Conservation (phyloP, 1,139 yeast species). For the Saccharomyces pastorianus region DNA sequence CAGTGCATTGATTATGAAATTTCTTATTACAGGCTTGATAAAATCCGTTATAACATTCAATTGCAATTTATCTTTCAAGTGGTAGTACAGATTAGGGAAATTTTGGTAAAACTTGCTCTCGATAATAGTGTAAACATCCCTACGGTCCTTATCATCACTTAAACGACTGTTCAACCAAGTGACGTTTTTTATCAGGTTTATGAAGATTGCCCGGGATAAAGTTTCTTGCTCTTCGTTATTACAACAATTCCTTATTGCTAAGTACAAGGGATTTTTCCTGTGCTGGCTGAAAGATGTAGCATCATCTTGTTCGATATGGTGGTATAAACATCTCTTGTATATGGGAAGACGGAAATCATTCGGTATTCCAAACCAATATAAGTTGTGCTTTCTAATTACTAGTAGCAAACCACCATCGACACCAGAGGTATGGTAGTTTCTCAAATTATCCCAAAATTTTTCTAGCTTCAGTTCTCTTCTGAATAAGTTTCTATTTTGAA, state of each 20-base stretch:
- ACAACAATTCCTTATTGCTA: background rate
- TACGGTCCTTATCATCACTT: background rate
- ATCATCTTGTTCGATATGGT: background rate
- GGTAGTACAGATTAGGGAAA: constrained; percentile 3
- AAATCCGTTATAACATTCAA: background rate
- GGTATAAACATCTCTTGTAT: constrained; percentile 1
- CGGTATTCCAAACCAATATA: constrained; percentile 6
- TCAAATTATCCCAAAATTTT: constrained; percentile 1
- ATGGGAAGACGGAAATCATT: background rate
- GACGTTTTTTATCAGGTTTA: background rate
- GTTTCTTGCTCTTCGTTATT: background rate
- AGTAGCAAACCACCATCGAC: background rate
- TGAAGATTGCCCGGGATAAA: background rate
- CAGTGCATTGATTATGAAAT: background rate
- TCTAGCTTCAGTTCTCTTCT: background rate
- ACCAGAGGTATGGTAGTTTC: background rate
- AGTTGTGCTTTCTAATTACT: background rate
- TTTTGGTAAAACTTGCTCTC: background rate
- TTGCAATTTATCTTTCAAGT: constrained; percentile 2
- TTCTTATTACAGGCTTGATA: constrained; percentile 3
- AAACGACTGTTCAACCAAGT: constrained; percentile 2
- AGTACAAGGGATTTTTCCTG: background rate
- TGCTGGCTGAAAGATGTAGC: background rate
- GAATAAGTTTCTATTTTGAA: constrained; percentile 1
- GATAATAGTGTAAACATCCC: background rate